phyloP scores from a whole-genome alignment of 2,329 filamentous ascomycete species.

The Pseudogymnoascus sp. region DNA sequence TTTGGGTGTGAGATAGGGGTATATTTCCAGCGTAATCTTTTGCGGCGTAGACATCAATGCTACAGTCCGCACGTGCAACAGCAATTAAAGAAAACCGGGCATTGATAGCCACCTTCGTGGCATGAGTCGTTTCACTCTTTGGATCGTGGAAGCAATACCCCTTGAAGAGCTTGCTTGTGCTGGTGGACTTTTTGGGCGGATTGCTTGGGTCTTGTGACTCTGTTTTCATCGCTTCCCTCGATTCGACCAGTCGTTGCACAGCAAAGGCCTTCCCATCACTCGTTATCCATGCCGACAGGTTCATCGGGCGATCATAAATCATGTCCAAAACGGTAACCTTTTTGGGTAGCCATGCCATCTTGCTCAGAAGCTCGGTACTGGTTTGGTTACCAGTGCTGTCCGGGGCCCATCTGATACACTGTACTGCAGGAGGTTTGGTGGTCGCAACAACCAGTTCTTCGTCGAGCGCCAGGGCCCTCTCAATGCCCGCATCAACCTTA shows the following conservation, averaged over 20 bases:
- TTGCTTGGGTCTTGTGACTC: conserved; percentile 30
- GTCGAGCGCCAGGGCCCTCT: conserved; percentile 77
- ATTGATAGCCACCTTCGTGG: conserved; percentile 75
- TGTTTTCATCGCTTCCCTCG: conserved; percentile 31
- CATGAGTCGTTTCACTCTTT: conserved; percentile 48
- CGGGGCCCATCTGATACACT: conserved; percentile 91
- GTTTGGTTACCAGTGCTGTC: conserved; percentile 77
- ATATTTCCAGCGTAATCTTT: conserved; percentile 92
- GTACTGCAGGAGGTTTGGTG: conserved; percentile 82
- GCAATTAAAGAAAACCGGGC: conserved; percentile 91
- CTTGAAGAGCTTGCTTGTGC: conserved; percentile 63
- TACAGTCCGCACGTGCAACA: conserved; percentile 71
- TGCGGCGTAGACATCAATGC: conserved; percentile 81
- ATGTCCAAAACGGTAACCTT: conserved; percentile 72
- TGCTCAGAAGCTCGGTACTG: conserved; percentile 78
- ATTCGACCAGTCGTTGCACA: conserved; percentile 61
- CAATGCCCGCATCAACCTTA: conserved; percentile 92
- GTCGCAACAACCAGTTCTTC: conserved; percentile 91
- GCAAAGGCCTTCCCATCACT: conserved; percentile 83
- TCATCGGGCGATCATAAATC: conserved; percentile 94
- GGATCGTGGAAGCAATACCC: conserved; percentile 87
- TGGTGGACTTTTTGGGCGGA: conserved; percentile 32
- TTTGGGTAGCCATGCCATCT: conserved; percentile 78
- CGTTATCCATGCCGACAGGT: conserved; percentile 85
- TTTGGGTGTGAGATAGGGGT: conserved; percentile 72